Conservation (phyloP, 805 yeast species). For the Candida insectalens region DNA sequence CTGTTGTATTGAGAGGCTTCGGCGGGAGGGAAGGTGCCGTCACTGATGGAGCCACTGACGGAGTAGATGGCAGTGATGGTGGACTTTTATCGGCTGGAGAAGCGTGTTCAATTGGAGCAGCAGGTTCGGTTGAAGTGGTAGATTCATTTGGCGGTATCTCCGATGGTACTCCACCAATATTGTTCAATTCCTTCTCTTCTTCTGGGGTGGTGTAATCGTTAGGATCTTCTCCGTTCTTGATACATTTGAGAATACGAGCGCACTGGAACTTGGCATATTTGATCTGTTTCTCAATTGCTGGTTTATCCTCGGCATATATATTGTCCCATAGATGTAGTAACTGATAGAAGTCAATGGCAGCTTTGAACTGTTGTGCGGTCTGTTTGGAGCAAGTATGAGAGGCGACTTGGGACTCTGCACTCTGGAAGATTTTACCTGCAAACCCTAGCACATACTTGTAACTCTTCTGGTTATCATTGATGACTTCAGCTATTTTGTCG, state of each 20-base stretch:
- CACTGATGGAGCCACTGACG: not conserved
- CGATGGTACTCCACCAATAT: conserved; percentile 5
- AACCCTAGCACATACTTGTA: conserved; percentile 47
- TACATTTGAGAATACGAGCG: conserved; percentile 41
- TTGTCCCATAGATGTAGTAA: conserved; percentile 36
- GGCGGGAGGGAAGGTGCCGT: not conserved
- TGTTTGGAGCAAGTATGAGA: conserved; percentile 30
- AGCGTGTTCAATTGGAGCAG: not conserved
- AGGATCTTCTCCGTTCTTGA: conserved; percentile 44
- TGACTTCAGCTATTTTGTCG: conserved; percentile 34
- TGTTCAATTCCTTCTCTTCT: conserved; percentile 17
- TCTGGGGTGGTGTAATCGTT: conserved; percentile 40
- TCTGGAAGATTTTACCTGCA: conserved; percentile 47
- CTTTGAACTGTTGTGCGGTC: conserved; percentile 44
- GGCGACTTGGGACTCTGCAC: conserved; percentile 38
- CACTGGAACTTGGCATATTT: conserved; percentile 59
- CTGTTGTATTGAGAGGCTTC: not conserved
- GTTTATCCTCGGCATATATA: conserved; percentile 10
- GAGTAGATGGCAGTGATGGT: conserved; percentile 9
- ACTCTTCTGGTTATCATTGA: conserved; percentile 52
- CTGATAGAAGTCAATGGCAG: conserved; percentile 44
- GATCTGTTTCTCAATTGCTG: conserved; percentile 26
- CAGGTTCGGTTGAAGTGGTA: not conserved
- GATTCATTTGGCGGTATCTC: conserved; percentile 10
- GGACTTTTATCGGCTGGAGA: conserved; percentile 2